These are phyloP conservation scores for Lavandula angustifolia DNA, from an alignment of 257 asterid species.

Conservation along the genomic window DNA sequence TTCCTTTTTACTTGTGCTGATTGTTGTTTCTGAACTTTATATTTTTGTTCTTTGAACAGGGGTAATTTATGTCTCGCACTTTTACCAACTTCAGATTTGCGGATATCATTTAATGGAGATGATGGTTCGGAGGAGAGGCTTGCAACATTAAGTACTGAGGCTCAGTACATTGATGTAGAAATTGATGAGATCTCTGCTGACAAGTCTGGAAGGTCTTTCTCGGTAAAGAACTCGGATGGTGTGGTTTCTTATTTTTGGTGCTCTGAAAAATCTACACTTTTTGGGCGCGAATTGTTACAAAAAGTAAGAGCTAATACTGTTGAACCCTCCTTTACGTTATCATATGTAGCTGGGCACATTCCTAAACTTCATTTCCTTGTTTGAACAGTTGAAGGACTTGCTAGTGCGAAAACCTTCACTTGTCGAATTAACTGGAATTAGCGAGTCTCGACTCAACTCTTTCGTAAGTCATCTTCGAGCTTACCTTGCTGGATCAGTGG, in stretches of 20 bases:
- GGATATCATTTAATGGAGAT: constrained; percentile 81
- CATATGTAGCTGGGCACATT: constrained; percentile 9
- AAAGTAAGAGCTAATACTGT: constrained; percentile 55
- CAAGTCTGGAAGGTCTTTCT: constrained; percentile 83
- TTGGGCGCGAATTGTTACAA: constrained; percentile 69
- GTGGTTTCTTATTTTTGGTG: constrained; percentile 71
- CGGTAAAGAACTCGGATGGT: constrained; percentile 45
- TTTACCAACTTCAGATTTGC: constrained; percentile 82
- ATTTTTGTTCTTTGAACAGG: constrained; percentile 40
- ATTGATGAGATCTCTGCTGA: constrained; percentile 68
- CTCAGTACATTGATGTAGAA: constrained; percentile 45
- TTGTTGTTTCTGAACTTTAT: constrained; percentile 29
- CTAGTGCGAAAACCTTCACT: constrained; percentile 69
- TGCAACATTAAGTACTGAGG: constrained; percentile 49
- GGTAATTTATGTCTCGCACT: constrained; percentile 80
- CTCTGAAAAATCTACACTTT: constrained; percentile 76
- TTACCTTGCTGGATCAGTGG: constrained; percentile 66
- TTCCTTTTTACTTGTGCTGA: constrained; percentile 12
- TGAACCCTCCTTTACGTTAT: constrained; percentile 10
- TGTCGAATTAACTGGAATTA: constrained; percentile 81
- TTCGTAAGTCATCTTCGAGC: constrained; percentile 76
- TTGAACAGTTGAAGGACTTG: constrained; percentile 78
- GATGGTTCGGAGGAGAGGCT: constrained; percentile 76
- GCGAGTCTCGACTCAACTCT: constrained; percentile 73
- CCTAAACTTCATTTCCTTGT: constrained; percentile 18